phyloP scores from a whole-genome alignment of 2,329 filamentous ascomycete species.

The Juglanconis oblonga region DNA sequence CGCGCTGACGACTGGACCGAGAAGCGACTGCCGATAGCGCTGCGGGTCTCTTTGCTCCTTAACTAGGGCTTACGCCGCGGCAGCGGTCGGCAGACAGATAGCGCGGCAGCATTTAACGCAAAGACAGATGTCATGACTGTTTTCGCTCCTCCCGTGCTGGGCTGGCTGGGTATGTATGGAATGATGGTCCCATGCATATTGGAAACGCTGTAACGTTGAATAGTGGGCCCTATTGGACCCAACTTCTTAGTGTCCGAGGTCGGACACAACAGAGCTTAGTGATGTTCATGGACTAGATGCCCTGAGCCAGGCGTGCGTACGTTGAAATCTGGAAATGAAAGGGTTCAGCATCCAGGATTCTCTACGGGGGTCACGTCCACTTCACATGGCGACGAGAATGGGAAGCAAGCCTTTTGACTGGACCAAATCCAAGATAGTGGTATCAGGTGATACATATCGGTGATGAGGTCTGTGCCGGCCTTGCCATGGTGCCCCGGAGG shows the following conservation, averaged over 20 bases:
- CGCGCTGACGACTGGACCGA: too few relatives aligned
- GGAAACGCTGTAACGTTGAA: constrained; percentile 6
- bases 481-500: not conserved
- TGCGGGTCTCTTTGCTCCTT: too few relatives aligned
- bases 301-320: too few relatives aligned
- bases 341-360: not conserved
- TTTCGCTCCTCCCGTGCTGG: not conserved
- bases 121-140: not conserved
- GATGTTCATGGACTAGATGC: too few relatives aligned
- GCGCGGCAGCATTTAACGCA: not conserved
- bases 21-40: too few relatives aligned
- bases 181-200: constrained; percentile 4
- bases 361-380: not conserved
- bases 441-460: not conserved
- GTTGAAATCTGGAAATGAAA: not conserved
- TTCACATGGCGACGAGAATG: not conserved
- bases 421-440: not conserved
- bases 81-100: too few relatives aligned
- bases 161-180: not conserved
- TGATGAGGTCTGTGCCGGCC: not conserved
- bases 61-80: too few relatives aligned
- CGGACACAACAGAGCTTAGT: not conserved
- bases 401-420: not conserved
- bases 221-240: not conserved
- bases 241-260: not conserved